Conservation (phyloP, 768 basidiomycete genomes). For the Coprinellus aureogranulatus region DNA sequence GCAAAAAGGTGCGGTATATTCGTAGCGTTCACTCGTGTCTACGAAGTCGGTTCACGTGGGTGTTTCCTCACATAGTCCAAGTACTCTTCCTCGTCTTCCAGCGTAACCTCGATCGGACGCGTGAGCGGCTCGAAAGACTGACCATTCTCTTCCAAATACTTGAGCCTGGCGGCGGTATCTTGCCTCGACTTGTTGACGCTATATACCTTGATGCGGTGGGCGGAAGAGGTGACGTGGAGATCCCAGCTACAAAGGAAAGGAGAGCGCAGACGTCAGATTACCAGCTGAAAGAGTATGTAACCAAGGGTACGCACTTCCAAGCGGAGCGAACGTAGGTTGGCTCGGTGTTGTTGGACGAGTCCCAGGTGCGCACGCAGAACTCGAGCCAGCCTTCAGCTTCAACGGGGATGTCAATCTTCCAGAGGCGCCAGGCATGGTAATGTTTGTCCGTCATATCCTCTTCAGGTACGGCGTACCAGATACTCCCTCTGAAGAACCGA, state of each 20-base stretch:
- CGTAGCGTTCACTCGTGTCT: background rate
- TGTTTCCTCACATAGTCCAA: constrained; percentile 20
- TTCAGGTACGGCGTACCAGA: constrained; percentile 47
- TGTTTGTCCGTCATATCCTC: constrained; percentile 54
- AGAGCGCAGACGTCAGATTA: no score
- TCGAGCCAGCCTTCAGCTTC: constrained; percentile 58
- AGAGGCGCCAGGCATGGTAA: constrained; percentile 54
- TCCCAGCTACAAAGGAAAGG: constrained; percentile 38
- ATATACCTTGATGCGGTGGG: constrained; percentile 52
- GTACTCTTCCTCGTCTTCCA: constrained; percentile 34
- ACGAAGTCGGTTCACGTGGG: constrained; percentile 11
- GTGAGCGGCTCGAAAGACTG: constrained; percentile 41
- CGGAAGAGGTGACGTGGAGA: constrained; percentile 52
- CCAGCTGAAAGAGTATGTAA: background rate
- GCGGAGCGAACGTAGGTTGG: constrained; percentile 54
- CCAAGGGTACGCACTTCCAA: constrained; percentile 43
- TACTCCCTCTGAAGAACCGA: constrained; percentile 40
- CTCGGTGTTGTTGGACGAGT: constrained; percentile 57
- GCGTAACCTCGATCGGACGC: constrained; percentile 34
- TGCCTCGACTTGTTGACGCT: constrained; percentile 45
- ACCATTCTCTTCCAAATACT: constrained; percentile 36
- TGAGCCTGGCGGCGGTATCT: constrained; percentile 42
- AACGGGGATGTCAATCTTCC: constrained; percentile 50
- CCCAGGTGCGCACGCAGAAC: constrained; percentile 55
- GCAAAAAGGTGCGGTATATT: no score